These are phyloP conservation scores for Daldinia sp. DNA, from an alignment of 2,329 filamentous ascomycete genomes.

Conservation along the genomic window DNA sequence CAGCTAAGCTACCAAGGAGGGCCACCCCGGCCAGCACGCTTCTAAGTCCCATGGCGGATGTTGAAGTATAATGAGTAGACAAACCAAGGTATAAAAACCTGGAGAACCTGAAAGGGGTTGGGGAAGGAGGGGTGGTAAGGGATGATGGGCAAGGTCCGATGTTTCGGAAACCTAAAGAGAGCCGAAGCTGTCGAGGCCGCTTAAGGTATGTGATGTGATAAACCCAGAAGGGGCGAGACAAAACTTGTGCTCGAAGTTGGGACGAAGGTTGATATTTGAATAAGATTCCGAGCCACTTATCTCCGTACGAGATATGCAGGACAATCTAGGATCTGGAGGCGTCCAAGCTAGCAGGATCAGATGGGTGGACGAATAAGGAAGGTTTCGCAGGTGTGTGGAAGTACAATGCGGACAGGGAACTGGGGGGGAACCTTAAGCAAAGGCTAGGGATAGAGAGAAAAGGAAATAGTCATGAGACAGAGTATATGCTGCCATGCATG, in stretches of 20 bases:
- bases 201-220: constrained; percentile 29
- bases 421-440: constrained; percentile 37
- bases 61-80: constrained; percentile 31
- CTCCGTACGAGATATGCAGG: constrained; percentile 34
- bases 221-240: constrained; percentile 37
- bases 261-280: constrained; percentile 41
- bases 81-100: constrained; percentile 27
- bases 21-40: constrained; percentile 46
- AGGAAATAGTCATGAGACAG: constrained; percentile 48
- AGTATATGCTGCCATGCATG: constrained; percentile 41
- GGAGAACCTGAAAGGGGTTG: constrained; percentile 30
- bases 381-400: constrained; percentile 46
- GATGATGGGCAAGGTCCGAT: constrained; percentile 36
- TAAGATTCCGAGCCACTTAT: constrained; percentile 34
- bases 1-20: constrained; percentile 47
- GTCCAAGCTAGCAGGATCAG: constrained; percentile 44
- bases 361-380: constrained; percentile 50
- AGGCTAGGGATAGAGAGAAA: constrained; percentile 42
- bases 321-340: constrained; percentile 33
- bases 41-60: constrained; percentile 48
- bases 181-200: background rate
- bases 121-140: constrained; percentile 21
- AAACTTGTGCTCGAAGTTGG: constrained; percentile 38
- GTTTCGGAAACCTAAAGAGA: constrained; percentile 36
- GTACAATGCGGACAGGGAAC: constrained; percentile 42